Evolutionary conservation across 345 rosid genomes (phyloP), one percentile per base, ranked within the genome.

Genomic region (Euphorbia pulcherrima): DNA sequence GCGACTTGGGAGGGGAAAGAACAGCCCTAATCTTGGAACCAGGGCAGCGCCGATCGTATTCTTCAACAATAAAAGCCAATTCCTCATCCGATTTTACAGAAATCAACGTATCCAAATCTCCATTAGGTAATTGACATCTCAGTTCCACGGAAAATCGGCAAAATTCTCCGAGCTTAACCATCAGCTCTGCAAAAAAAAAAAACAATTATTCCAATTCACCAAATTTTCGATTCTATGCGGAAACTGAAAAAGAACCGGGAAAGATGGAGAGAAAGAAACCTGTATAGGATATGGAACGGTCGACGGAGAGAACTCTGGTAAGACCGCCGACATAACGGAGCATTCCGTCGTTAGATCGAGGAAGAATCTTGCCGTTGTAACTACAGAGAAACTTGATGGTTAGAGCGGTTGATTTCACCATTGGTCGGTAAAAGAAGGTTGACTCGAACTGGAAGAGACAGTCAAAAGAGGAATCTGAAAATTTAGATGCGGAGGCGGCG

Each of bases 301-400:
- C 75, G 44, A 89, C 90, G 68, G 96, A 63, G n/a, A 94, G 86
- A 48, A 94, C 86, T 69, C 99, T 72, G 73, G 92, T 94, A 65
- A 75, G 70, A 26, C 99, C 96, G 40, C 97, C 96, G 35, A 79
- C 85, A 80, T 94, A 94, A 57, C 97, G 94, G 39, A 90, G 92
- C 69, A 81, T 71, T 28, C 95, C 92, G 78, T 90, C 96, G 3
- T 73, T 50, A 23, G 82, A 77, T 59, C 99, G 97, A 33, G 84
- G 97, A 12, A 70, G 60, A 47, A 94, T 89, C 79, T 56, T 85
- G 7, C 99, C 97, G 51, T 85, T 85, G 40, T 94, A 94, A 71
- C 96, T 94, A 75, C 96, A 90, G 13, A 94, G 83, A 65, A 90
- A 89, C 82, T 94, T 94, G 40, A 89, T 67, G 52, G 64, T 50